Evolutionary conservation across 2,329 filamentous ascomycete species (phyloP), one percentile per base, ranked within the genome.

Genomic region (Fusarium fracticaudum): DNA sequence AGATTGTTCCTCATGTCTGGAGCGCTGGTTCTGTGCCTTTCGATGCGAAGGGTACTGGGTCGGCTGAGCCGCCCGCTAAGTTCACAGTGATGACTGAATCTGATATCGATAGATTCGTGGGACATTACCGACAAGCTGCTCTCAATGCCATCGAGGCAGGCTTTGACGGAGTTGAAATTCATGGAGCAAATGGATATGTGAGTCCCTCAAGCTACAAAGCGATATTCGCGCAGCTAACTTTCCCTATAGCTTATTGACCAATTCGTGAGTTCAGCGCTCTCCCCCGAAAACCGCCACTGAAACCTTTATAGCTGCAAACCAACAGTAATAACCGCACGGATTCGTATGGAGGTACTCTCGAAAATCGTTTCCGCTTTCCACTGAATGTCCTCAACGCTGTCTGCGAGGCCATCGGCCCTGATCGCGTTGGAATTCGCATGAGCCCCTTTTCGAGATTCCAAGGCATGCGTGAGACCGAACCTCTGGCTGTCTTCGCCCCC

Each of bases 101-200:
- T 2, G 92, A 94, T 43, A 94, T 95, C 60, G 84, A 90, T 57
- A 81, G 86, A 8, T 85, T 91, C 65, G 91, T 93, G 77, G 80
- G 80, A 3, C 88, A 88, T 2, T 94, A 87, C 81, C 87, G 85
- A 5, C 86, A 85, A 3, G 87, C 88, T 0, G 84, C 87, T 0
- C 84, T 86, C 73, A 85, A 89, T 31, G 87, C 92, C 1, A 80
- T 94, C 1, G 85, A 86, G 1, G 90, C 89, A 9, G 93, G 93
- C 0, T 92, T 92, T 40, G 93, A 96, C 77, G 91, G 90, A 9
- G 89, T 95, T 60, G 93, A 95, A 72, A 79, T 87, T 11, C 85
- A 89, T 67, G 86, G 81, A 15, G 88, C 88, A 5, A 90, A 91
- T 75, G 90, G 89, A 5, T 92, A 92, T 72, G 83, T 92, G 4